A percentile compares a stretch with the other conserved stretches of the same genome.
Conservation (phyloP, 2,329 filamentous ascomycete genomes). For the Raffaelea albimanens region DNA sequence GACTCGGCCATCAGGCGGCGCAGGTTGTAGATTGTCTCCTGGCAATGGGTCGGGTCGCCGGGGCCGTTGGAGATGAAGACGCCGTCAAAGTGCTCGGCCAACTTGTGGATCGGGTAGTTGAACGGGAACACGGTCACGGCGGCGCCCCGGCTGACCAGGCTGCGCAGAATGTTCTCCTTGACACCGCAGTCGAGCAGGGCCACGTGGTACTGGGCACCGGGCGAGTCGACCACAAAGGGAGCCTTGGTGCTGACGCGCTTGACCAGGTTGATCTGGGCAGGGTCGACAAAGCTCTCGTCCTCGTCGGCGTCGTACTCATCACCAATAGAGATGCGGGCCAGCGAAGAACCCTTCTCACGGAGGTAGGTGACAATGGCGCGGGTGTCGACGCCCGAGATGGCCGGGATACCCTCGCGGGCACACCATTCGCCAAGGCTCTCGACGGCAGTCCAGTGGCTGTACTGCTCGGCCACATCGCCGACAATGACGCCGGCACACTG, state of each 20-base stretch:
- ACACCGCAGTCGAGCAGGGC: constrained; percentile 96
- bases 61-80: constrained; percentile 99
- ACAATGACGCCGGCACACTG: constrained; percentile 95
- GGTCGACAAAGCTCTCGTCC: constrained; percentile 92
- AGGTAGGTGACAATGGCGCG: constrained; percentile 93
- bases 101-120: constrained; percentile 97
- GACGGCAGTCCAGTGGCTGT: constrained; percentile 98
- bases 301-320: constrained; percentile 98
- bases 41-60: constrained; percentile 95
- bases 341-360: constrained; percentile 91
- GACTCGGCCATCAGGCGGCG: constrained; percentile 84
- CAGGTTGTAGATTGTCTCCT: constrained; percentile 88
- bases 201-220: constrained; percentile 76
- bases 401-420: constrained; percentile 87
- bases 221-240: constrained; percentile 87
- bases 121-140: constrained; percentile 92
- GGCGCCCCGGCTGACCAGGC: constrained; percentile 81
- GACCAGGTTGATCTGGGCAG: constrained; percentile 92
- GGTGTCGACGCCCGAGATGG: constrained; percentile 94
- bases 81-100: constrained; percentile 93
- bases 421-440: constrained; percentile 93
- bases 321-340: constrained; percentile 87
- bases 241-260: constrained; percentile 96
- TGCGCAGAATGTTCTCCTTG: constrained; percentile 98
- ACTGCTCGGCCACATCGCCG: constrained; percentile 83